Evolutionary conservation across 1,284 basidiomycete genomes (phyloP).

Genomic region (Inonotus hispidus): DNA sequence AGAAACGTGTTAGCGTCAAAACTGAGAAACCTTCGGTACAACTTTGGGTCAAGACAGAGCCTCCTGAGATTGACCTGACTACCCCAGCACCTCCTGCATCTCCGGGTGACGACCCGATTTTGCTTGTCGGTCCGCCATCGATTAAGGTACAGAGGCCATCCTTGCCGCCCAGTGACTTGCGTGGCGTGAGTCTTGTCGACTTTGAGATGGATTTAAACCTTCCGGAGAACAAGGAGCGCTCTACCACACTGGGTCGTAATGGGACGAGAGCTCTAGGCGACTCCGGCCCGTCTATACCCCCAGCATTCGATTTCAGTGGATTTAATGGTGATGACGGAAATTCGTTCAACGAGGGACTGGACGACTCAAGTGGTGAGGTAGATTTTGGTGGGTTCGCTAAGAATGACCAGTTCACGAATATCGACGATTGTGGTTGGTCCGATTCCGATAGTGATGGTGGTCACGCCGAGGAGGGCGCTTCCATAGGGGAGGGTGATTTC

Average conservation of each 20-base stretch:
- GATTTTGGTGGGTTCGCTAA: background rate
- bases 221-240: constrained; percentile 8
- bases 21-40: constrained; percentile 26
- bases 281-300: constrained; percentile 25
- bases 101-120: constrained; percentile 66
- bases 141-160: constrained; percentile 20
- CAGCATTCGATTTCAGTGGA: constrained; percentile 28
- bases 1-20: constrained; percentile 22
- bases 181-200: constrained; percentile 9
- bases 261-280: background rate
- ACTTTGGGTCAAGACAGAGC: constrained; percentile 50
- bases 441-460: constrained; percentile 31
- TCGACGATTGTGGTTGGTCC: constrained; percentile 27
- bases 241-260: constrained; percentile 11
- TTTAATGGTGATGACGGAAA: constrained; percentile 4
- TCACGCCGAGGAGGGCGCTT: constrained; percentile 18
- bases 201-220: constrained; percentile 20
- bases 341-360: constrained; percentile 24
- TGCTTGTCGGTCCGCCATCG: constrained; percentile 43
- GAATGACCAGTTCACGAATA: constrained; percentile 14
- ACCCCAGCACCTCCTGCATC: constrained; percentile 59
- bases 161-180: background rate
- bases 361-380: constrained; percentile 26
- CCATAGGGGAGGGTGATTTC: constrained; percentile 48
- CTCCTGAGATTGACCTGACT: constrained; percentile 55